A percentile compares a stretch with the other conserved stretches of the same genome.
Evolutionary conservation across 2,329 filamentous ascomycete species (phyloP).

Genomic region (Camillea tinctor): DNA sequence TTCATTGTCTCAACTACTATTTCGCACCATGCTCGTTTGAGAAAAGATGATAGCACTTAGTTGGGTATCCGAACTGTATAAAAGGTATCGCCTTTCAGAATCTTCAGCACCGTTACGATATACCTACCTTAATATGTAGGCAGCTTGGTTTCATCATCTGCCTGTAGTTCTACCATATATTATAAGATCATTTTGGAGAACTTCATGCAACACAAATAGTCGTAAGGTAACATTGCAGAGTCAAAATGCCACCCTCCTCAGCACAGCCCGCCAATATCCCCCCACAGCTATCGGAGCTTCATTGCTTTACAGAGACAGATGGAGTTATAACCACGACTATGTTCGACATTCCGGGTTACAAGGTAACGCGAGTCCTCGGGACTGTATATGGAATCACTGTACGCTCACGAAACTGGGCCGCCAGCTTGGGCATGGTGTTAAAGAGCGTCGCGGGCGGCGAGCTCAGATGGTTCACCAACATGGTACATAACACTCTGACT

Average conservation of each 20-base stretch:
- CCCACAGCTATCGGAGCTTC: slow-evolving; percentile 44
- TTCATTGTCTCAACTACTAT: too few species aligned
- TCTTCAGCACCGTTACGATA: too few species aligned
- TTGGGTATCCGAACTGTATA: too few species aligned
- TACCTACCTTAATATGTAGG: too few species aligned
- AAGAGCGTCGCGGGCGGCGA: slow-evolving; percentile 60
- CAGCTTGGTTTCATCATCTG: too few species aligned
- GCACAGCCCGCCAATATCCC: slow-evolving; percentile 35
- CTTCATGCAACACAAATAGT: too few species aligned
- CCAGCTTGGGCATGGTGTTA: slow-evolving; percentile 53
- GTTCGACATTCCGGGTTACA: slow-evolving; percentile 63
- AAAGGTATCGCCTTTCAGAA: too few species aligned
- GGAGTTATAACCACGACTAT: slow-evolving; percentile 63
- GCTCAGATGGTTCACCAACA: slow-evolving; percentile 56
- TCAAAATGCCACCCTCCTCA: neutral
- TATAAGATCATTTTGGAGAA: too few species aligned
- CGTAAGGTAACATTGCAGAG: neutral
- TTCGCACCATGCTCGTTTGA: too few species aligned
- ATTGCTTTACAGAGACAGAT: slow-evolving; percentile 61
- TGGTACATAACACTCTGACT: slow-evolving; percentile 34
- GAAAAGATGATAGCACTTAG: too few species aligned
- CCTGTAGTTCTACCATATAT: too few species aligned
- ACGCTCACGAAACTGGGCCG: slow-evolving; percentile 57
- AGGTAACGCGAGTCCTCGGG: slow-evolving; percentile 55
- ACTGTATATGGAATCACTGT: slow-evolving; percentile 58